Percentiles rank a stretch among this genome's conserved stretches.
phyloP scores from a whole-genome alignment of 2,329 filamentous ascomycete species.

The Aspergillus fischeri region DNA sequence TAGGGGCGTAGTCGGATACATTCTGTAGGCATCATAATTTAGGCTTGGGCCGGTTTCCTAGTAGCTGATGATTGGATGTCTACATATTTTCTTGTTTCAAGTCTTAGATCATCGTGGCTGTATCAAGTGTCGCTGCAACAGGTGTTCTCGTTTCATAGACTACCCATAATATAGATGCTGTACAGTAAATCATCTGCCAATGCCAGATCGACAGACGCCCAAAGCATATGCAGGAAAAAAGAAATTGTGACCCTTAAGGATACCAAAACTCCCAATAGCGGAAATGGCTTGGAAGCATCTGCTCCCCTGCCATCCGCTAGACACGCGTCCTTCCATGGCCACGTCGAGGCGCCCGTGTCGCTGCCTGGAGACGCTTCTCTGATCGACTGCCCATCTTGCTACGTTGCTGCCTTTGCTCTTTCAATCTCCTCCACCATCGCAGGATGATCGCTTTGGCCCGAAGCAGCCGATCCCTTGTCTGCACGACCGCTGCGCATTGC shows the following conservation, averaged over 20 bases:
- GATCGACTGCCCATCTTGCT: neutral
- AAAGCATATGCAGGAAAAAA: neutral
- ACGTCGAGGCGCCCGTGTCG: neutral
- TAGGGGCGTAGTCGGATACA: neutral
- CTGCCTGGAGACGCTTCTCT: neutral
- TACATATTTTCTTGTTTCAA: neutral
- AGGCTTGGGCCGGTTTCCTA: neutral
- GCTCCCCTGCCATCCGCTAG: neutral
- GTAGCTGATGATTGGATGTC: neutral
- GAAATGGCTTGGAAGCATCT: neutral
- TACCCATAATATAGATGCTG: neutral
- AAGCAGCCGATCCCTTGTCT: slow-evolving; percentile 40
- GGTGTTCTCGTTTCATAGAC: neutral
- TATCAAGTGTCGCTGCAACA: neutral
- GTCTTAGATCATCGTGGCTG: neutral
- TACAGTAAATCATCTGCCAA: neutral
- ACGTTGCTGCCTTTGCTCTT: slow-evolving; percentile 13
- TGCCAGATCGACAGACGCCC: neutral
- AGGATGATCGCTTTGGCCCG: slow-evolving; percentile 34
- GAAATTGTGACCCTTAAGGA: neutral
- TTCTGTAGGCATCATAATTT: neutral
- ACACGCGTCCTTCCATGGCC: neutral
- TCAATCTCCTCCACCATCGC: slow-evolving; percentile 30
- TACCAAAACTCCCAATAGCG: neutral
- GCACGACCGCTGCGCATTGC: slow-evolving; percentile 46